Base-by-base conservation (phyloP, 1,139 yeast species). In the Pichia cactophila region DNA sequence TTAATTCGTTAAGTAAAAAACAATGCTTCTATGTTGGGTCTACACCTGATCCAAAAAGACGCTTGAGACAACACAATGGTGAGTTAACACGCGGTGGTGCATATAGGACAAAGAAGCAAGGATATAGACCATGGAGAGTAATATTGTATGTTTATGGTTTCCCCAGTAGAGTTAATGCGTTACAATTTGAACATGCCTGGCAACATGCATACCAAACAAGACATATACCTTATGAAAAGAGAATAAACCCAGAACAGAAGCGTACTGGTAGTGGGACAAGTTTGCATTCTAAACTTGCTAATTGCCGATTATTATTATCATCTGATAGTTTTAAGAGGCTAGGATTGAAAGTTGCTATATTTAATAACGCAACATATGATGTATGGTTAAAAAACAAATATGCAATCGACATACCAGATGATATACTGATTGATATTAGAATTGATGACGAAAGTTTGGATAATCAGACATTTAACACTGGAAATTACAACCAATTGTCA, bases 1-100 rank as follows among this genome's bases (percentile, higher is more conserved):
- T 86, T 16, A 80, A 79, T 55, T 83, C 89, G 0, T 60, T 72
- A 6, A 72, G 77, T 2, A 77, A 75, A 56, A 77, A 78, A 12
- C 68, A 70, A 41, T 75, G 83, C 7, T 80, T 80, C 57, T 86
- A 86, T 58, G 74, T 86, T 5, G 95, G 95, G 1, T 84, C 92
- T 1, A 83, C 92, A 0, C 90, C 92, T 0, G 75, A 83, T 59
- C 92, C 94, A 0, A 61, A 69, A 1, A 65, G 90, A 51, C 62
- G 95, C 44, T 67, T 86, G 6, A 65, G 87, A 39, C 95, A 86
- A 57, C 95, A 86, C 61, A 86, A 86, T 67, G 95, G 95, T 2
- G 78, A 74, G 5, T 61, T 83, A 20, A 68, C 67, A 26, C 58
- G 58, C 9, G 86, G 86, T 1, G 90, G 90, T 1, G 95, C 95